phyloP scores from a whole-genome alignment of 371 early-diverging fungal species.

The Syncephalastrum racemosum region DNA sequence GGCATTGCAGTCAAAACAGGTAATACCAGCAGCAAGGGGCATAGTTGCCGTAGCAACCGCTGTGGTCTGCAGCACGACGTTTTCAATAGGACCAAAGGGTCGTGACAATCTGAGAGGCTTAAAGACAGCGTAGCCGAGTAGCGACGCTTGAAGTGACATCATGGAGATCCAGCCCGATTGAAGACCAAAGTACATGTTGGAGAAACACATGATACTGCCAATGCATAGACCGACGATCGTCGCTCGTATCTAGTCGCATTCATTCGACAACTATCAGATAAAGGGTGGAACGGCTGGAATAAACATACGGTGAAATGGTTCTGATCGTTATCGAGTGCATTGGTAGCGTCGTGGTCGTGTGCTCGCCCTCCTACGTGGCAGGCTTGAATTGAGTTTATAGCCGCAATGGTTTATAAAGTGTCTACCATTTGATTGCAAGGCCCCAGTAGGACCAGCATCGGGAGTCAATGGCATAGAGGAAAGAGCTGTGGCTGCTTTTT shows the following conservation, averaged over 20 bases:
- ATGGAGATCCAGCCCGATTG: conserved; percentile 88
- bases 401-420: too few relatives aligned
- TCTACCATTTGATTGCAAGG: too few relatives aligned
- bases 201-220: conserved; percentile 75
- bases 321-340: too few relatives aligned
- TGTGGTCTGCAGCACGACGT: conserved; percentile 79
- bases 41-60: conserved; percentile 86
- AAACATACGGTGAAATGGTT: too few relatives aligned
- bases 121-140: conserved; percentile 77
- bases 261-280: neutral
- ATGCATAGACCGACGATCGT: conserved; percentile 65
- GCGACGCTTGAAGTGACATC: conserved; percentile 85
- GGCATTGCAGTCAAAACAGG: neutral
- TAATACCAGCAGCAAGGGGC: conserved; percentile 74
- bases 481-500: too few relatives aligned
- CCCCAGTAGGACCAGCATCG: too few relatives aligned
- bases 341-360: too few relatives aligned
- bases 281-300: too few relatives aligned
- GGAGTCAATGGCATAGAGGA: too few relatives aligned
- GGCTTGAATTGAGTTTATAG: too few relatives aligned
- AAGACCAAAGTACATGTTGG: conserved; percentile 85
- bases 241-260: conserved; percentile 49
- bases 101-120: conserved; percentile 52
- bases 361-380: too few relatives aligned
- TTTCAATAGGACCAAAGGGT: conserved; percentile 75